Base-by-base conservation (phyloP, 2,329 filamentous ascomycete genomes). In the Trichoderma semiorbis region DNA sequence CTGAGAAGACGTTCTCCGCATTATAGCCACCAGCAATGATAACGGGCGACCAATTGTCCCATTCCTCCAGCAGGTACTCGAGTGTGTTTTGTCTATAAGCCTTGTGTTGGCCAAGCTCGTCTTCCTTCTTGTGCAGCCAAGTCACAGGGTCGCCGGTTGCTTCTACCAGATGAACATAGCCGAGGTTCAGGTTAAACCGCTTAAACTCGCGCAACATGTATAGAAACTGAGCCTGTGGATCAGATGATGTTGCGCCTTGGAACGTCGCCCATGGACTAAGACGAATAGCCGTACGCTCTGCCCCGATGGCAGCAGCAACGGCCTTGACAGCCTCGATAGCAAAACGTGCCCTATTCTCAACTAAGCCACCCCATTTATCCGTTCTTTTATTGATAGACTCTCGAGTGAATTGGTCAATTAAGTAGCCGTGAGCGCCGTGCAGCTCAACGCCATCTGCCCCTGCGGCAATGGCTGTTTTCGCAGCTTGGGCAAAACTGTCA, bases 111-210 rank as follows among this genome's bases (percentile, higher is more conserved):
- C 30, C 57, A 60, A 60, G 57, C 18, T 60, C 57, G 28, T 34
- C 57, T 34, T 60, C 30, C n/a, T 60, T 60, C n/a, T 60, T 28
- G 30, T 60, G 30, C 57, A 60, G 57, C 61, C 61, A 64, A 28
- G 61, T 64, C 5, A 64, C 61, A n/a, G 61, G 61, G 21, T 64
- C 61, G 24, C 34, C 61, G 14, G 34, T 39, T 18, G 61, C 61
- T 32, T 64, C 61, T 43, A 64, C 61, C 21, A 64, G n/a, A n/a
- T 64, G 75, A 18, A 60, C 32, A 34, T 60, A 60, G 18, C 26
- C 30, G n/a, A 60, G 57, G 6, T 34, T 34, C 30, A 47, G n/a
- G 18, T 47, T n/a, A 1, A 47, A 18, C 3, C 43, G 1, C 43
- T 21, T 47, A 10, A 47, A 47, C 43, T 47, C 43, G 8, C 43